Percentiles rank a stretch among this genome's conserved stretches.
phyloP scores from a whole-genome alignment of 768 basidiomycete species.

The Cyclocybe cylindracea region DNA sequence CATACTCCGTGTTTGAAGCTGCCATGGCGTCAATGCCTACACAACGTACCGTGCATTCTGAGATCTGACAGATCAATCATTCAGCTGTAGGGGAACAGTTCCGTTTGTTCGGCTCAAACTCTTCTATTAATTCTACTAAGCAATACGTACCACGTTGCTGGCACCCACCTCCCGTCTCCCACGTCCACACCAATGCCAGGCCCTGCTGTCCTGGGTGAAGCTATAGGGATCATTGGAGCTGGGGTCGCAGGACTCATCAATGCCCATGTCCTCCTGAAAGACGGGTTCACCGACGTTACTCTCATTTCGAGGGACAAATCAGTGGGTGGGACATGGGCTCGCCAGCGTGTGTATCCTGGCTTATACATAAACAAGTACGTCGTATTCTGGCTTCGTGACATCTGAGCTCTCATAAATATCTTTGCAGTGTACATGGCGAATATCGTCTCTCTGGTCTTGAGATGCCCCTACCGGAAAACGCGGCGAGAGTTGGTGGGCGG shows the following conservation, averaged over 20 bases:
- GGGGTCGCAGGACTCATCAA: conserved; percentile 62
- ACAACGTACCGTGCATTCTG: too few species aligned
- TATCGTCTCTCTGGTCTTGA: conserved; percentile 53
- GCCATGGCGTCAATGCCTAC: too few species aligned
- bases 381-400: neutral
- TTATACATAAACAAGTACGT: conserved; percentile 61
- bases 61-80: too few species aligned
- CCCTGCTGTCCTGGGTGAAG: conserved; percentile 11
- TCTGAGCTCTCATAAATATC: too few species aligned
- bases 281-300: conserved; percentile 57
- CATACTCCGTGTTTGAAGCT: too few species aligned
- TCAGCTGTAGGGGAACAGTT: too few species aligned
- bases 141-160: too few species aligned
- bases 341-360: conserved; percentile 54
- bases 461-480: conserved; percentile 46
- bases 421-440: conserved; percentile 58
- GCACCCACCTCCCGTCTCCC: too few species aligned
- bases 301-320: conserved; percentile 57
- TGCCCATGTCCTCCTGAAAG: conserved; percentile 52
- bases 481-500: conserved; percentile 35
- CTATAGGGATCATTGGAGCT: conserved; percentile 54
- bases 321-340: conserved; percentile 63
- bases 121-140: too few species aligned
- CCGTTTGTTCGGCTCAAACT: too few species aligned
- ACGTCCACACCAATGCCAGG: too few species aligned